Evolutionary conservation across 352 stramenopile species (phyloP).

Genomic region (Phytopythium aichiense): DNA sequence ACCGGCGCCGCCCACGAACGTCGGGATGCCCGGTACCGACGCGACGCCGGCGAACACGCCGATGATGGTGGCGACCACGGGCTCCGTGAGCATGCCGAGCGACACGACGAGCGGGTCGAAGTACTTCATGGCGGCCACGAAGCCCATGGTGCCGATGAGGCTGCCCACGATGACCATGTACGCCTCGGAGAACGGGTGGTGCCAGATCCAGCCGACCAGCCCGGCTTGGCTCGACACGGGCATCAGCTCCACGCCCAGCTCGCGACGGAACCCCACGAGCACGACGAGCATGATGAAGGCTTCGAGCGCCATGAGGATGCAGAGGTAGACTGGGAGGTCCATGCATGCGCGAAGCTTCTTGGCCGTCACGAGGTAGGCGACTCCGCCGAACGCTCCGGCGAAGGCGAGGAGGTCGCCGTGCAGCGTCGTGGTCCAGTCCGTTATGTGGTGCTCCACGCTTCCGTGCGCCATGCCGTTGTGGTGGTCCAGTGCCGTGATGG

Average conservation of each 20-base stretch:
- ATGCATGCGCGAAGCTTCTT: slow-evolving; percentile 35
- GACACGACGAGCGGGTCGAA: slow-evolving; percentile 60
- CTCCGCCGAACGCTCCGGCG: slow-evolving; percentile 38
- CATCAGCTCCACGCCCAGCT: background rate
- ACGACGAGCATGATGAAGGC: slow-evolving; percentile 1
- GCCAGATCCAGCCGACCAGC: slow-evolving; percentile 36
- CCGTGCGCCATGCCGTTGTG: slow-evolving; percentile 6
- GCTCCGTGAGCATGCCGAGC: slow-evolving; percentile 50
- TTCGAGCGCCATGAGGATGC: slow-evolving; percentile 24
- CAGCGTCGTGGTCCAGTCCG: slow-evolving; percentile 9
- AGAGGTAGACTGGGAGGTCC: slow-evolving; percentile 40
- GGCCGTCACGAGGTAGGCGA: slow-evolving; percentile 41
- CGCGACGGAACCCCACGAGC: slow-evolving; percentile 3
- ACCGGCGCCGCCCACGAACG: slow-evolving; percentile 31
- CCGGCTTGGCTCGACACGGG: slow-evolving; percentile 14
- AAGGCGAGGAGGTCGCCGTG: slow-evolving; percentile 53
- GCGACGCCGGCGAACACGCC: slow-evolving; percentile 40
- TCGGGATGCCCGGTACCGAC: slow-evolving; percentile 25
- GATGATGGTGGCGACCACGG: slow-evolving; percentile 40
- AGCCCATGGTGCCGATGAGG: slow-evolving; percentile 48
- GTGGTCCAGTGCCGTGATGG: slow-evolving; percentile 37
- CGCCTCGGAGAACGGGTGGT: slow-evolving; percentile 39
- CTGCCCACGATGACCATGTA: slow-evolving; percentile 48
- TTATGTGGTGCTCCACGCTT: slow-evolving; percentile 3
- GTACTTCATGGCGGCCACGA: slow-evolving; percentile 49